A percentile compares a stretch with the other conserved stretches of the same genome.
These are phyloP conservation scores for Fusarium ambrosium DNA, from an alignment of 2,329 filamentous ascomycete genomes.

Conservation along the genomic window DNA sequence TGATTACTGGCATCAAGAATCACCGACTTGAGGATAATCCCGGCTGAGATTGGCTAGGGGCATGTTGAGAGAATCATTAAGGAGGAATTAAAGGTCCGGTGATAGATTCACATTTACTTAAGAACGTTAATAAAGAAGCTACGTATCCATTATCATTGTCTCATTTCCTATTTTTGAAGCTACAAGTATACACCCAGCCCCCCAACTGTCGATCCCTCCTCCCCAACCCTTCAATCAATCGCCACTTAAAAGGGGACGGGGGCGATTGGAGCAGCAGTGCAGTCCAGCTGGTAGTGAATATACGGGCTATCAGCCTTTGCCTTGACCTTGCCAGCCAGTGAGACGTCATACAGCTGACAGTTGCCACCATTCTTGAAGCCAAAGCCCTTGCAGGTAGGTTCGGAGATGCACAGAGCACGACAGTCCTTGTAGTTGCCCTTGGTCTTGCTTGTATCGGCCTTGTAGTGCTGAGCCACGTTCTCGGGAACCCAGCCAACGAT, in stretches of 20 bases:
- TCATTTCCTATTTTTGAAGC: not conserved
- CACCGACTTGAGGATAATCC: not conserved
- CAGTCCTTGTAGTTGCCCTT: slow-evolving; percentile 12
- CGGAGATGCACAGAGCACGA: not conserved
- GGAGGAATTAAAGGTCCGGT: not conserved
- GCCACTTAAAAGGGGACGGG: not conserved
- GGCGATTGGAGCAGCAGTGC: not conserved
- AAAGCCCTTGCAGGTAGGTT: slow-evolving; percentile 4
- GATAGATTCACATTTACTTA: not conserved
- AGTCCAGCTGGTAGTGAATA: slow-evolving; percentile 8
- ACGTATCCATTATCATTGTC: not conserved
- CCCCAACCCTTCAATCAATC: not conserved
- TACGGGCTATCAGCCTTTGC: not conserved
- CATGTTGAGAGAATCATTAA: not conserved
- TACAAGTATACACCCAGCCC: not conserved
- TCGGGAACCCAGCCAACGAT: slow-evolving; percentile 1
- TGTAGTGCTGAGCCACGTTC: slow-evolving; percentile 7
- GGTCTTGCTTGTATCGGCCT: slow-evolving; percentile 1
- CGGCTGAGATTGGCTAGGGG: rapidly evolving
- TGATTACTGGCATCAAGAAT: not conserved
- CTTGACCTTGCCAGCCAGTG: slow-evolving; percentile 13
- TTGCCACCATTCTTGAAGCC: slow-evolving; percentile 7
- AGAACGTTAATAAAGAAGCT: not conserved
- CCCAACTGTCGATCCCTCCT: not conserved
- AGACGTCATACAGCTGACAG: slow-evolving; percentile 15